phyloP scores from a whole-genome alignment of 2,329 filamentous ascomycete genomes.

The Xylaria sp. region DNA sequence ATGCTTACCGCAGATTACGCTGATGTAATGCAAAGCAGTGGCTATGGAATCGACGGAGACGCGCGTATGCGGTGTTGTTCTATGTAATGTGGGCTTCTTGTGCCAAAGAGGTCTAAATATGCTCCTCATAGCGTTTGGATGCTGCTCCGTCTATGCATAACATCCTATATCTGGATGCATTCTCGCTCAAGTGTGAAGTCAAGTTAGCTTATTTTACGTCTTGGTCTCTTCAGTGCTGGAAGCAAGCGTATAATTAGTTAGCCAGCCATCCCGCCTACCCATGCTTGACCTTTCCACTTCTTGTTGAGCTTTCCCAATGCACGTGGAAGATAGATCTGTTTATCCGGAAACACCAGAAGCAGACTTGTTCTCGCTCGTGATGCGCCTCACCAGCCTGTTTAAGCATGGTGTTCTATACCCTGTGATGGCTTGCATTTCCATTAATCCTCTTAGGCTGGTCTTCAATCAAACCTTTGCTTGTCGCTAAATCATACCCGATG shows the following conservation, averaged over 20 bases:
- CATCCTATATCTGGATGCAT: constrained; percentile 4
- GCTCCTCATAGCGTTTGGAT: constrained; percentile 19
- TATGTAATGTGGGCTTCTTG: not conserved
- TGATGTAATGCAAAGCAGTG: not conserved
- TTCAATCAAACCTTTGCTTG: constrained; percentile 59
- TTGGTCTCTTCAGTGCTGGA: not conserved
- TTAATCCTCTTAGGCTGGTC: constrained; percentile 50
- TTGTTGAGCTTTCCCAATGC: constrained; percentile 13
- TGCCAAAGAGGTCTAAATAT: constrained; percentile 13
- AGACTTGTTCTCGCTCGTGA: constrained; percentile 16
- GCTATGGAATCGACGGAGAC: not conserved
- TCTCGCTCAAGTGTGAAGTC: constrained; percentile 12
- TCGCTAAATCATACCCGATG: constrained; percentile 66
- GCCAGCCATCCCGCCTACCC: not conserved
- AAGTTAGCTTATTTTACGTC: constrained; percentile 10
- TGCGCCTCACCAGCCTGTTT: constrained; percentile 3
- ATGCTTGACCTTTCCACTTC: not conserved
- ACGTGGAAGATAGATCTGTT: not conserved
- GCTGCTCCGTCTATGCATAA: constrained; percentile 22
- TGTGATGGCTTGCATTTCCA: constrained; percentile 38
- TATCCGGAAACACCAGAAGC: not conserved
- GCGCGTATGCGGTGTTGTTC: not conserved
- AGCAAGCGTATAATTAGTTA: constrained; percentile 19
- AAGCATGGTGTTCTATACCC: constrained; percentile 36
- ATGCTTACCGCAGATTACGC: not conserved